Conservation (phyloP, 148 eudicot genomes). For the Mesembryanthemum crystallinum region DNA sequence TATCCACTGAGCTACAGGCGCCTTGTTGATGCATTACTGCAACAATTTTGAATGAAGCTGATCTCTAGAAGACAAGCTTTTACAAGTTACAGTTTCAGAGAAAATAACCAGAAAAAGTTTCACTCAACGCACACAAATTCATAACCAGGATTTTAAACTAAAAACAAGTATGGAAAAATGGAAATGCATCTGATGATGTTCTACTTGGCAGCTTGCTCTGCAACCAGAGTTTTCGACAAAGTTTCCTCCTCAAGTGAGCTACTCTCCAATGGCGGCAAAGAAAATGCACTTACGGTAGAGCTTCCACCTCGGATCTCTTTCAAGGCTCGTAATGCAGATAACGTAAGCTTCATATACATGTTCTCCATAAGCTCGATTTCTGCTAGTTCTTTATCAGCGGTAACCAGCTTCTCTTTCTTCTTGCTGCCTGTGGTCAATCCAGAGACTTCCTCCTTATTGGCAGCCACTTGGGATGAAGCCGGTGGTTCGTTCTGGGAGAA, state of each 20-base stretch:
- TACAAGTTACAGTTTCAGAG: too few relatives aligned
- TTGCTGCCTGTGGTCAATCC: conserved; percentile 11
- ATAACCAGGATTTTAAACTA: neutral
- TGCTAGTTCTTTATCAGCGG: conserved; percentile 50
- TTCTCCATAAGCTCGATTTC: conserved; percentile 56
- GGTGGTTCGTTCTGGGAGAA: conserved; percentile 38
- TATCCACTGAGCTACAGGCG: conserved; percentile 37
- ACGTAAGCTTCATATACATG: conserved; percentile 47
- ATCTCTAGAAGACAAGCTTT: too few relatives aligned
- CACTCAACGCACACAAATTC: too few relatives aligned
- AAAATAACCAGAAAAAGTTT: too few relatives aligned
- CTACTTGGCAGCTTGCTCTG: conserved; percentile 49
- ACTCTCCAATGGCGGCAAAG: conserved; percentile 57
- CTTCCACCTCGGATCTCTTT: conserved; percentile 64
- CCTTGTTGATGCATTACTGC: neutral
- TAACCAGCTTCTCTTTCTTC: conserved; percentile 20
- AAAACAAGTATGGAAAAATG: too few relatives aligned
- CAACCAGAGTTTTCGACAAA: conserved; percentile 34
- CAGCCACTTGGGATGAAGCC: conserved; percentile 24
- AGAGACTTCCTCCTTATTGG: conserved; percentile 21
- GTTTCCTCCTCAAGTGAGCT: conserved; percentile 36
- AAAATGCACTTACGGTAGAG: conserved; percentile 56
- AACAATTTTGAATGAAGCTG: neutral
- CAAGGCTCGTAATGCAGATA: conserved; percentile 56
- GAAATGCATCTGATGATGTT: too few relatives aligned